phyloP scores from a whole-genome alignment of 2,329 filamentous ascomycete species.

The Pleomassaria siparia region DNA sequence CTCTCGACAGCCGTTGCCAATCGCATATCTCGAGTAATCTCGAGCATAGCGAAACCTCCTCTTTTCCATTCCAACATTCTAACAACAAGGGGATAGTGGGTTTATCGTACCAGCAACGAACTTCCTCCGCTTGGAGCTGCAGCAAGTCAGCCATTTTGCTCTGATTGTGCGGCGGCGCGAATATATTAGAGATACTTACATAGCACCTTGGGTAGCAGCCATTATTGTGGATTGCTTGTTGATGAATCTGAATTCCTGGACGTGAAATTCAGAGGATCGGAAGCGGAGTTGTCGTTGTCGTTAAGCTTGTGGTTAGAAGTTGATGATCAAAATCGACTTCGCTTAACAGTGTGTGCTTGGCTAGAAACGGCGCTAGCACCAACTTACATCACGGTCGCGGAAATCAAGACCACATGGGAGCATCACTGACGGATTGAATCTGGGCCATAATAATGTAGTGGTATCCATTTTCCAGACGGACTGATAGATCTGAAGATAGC shows the following conservation, averaged over 20 bases:
- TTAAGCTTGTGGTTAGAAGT: constrained; percentile 22
- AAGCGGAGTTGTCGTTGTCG: constrained; percentile 36
- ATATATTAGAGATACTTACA: constrained; percentile 41
- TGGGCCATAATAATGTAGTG: too few species aligned
- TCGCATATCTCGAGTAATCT: constrained; percentile 3
- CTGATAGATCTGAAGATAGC: too few species aligned
- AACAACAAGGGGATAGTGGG: constrained; percentile 17
- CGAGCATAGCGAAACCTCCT: constrained; percentile 50
- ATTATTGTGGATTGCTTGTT: constrained; percentile 41
- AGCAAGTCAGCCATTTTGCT: constrained; percentile 24
- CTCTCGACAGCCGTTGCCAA: constrained; percentile 8
- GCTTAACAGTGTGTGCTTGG: constrained; percentile 13
- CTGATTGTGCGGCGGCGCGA: constrained; percentile 1
- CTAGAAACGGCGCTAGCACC: constrained; percentile 16
- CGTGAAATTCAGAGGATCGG: constrained; percentile 34
- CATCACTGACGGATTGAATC: too few species aligned
- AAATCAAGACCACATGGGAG: too few species aligned
- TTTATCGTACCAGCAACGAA: constrained; percentile 53
- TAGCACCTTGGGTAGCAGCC: constrained; percentile 46
- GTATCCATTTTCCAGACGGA: too few species aligned
- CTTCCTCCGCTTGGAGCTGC: constrained; percentile 84
- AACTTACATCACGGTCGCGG: neutral
- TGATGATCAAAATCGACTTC: constrained; percentile 16
- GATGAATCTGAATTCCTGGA: constrained; percentile 38
- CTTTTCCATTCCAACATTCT: constrained; percentile 59